Base-by-base conservation (phyloP, 495 filamentous ascomycete species). In the Sordaria brevicollis region DNA sequence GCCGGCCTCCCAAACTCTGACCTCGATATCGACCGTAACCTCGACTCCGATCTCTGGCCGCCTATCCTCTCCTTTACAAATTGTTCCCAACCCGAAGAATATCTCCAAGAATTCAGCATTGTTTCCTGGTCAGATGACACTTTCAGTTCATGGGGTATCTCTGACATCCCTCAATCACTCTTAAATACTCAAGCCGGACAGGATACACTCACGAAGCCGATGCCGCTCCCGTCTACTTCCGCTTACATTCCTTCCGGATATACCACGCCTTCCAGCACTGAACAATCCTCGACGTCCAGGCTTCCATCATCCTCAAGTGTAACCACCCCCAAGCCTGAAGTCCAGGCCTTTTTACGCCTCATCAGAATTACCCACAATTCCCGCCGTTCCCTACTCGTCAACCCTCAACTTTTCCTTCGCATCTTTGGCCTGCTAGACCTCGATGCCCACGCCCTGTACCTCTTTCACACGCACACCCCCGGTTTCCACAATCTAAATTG, bases 261-360 rank as follows among this genome's bases (percentile, higher is more conserved):
- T 8, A 6, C 43, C 5, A 13, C 1, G 4, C 8, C 21, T 11
- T 49, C 19, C 7, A 1, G 37, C 37, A 5, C 15, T 5, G 4
- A 0, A 10, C 41, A 17, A 0, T 19, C 8, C 0, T 19, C 17
- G 0, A 0, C n/a, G 0, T 41, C 17, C n/a, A 41, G n/a, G 8
- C 39, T n/a, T n/a, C 39, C 39, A 1, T 43, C 39, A 43, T 0
- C 1, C 0, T 25, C 43, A n/a, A 54, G 19, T 17, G 21, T 9
- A 9, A 49, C 41, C 8, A 5, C 4, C 4, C 19, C 19, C 4
- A 2, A 21, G 2, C 41, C 3, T 10, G 1, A 49, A 4, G 21
- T 25, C 1, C 5, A 57, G 3, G 21, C 49, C 49, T 62, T 31
- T 13, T 6, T 62, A 11, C 49, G 49, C 49, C 49, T 62, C 49